phyloP scores from a whole-genome alignment of 2,329 filamentous ascomycete species.

The Ophiostoma pallidulum region DNA sequence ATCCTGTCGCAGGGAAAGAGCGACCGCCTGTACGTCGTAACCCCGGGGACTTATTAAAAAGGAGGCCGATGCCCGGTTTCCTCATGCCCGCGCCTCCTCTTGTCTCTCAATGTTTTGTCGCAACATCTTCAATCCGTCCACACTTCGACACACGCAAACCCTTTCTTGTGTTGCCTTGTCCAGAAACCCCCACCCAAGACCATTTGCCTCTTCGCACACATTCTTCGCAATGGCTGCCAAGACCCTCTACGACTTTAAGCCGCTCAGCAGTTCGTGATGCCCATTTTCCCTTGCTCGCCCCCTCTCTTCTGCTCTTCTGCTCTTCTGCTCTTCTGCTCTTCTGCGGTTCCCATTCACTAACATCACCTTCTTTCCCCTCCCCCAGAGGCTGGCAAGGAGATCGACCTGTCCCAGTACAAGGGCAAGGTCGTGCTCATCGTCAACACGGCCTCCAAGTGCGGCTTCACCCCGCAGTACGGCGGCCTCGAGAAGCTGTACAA shows the following conservation, averaged over 20 bases:
- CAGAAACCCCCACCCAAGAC: neutral
- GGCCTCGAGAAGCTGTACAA: conserved; percentile 90
- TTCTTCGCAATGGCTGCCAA: conserved; percentile 52
- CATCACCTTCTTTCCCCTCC: conserved; percentile 4
- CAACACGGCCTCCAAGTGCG: conserved; percentile 98
- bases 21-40: no score
- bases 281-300: neutral
- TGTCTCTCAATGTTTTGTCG: no score
- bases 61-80: no score
- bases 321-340: no score
- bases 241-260: conserved; percentile 75
- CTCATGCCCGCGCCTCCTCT: no score
- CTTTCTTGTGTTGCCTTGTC: neutral
- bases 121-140: no score
- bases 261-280: conserved; percentile 61
- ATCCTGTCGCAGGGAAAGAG: conserved; percentile 1
- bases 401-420: conserved; percentile 61
- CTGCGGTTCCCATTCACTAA: no score
- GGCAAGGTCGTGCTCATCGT: conserved; percentile 93
- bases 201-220: neutral
- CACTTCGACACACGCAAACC: no score
- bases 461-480: conserved; percentile 92
- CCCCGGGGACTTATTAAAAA: no score
- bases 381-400: conserved; percentile 63
- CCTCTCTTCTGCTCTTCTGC: neutral